A percentile compares a stretch with the other conserved stretches of the same genome.
Evolutionary conservation across 805 yeast genomes (phyloP).

Genomic region (Lachancea sp.): DNA sequence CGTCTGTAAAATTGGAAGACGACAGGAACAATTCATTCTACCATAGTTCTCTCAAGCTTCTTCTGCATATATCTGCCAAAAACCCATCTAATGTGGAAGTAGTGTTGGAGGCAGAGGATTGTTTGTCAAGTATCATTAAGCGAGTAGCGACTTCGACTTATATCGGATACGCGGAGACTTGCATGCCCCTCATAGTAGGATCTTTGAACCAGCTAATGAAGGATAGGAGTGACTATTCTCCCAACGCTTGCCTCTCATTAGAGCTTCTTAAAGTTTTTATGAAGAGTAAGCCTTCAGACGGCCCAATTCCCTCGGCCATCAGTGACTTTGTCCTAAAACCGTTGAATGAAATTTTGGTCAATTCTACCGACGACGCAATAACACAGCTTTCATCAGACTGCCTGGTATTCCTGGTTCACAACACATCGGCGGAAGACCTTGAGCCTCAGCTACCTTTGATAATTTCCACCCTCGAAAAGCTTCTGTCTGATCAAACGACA

Average conservation of each 20-base stretch:
- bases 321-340: slow-evolving; percentile 24
- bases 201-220: slow-evolving; percentile 26
- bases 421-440: slow-evolving; percentile 27
- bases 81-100: slow-evolving; percentile 73
- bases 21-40: slow-evolving; percentile 12
- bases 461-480: slow-evolving; percentile 51
- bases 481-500: slow-evolving; percentile 62
- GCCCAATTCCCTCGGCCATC: slow-evolving; percentile 23
- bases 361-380: slow-evolving; percentile 66
- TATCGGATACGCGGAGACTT: slow-evolving; percentile 41
- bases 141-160: slow-evolving; percentile 42
- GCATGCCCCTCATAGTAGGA: slow-evolving; percentile 46
- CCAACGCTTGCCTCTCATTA: slow-evolving; percentile 40
- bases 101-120: slow-evolving; percentile 59
- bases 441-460: slow-evolving; percentile 21
- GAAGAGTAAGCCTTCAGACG: slow-evolving; percentile 27
- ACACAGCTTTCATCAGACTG: slow-evolving; percentile 74
- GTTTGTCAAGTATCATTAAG: slow-evolving; percentile 53
- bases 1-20: slow-evolving; percentile 21
- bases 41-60: slow-evolving; percentile 42
- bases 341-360: slow-evolving; percentile 23
- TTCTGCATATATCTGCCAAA: slow-evolving; percentile 59
- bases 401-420: slow-evolving; percentile 51
- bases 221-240: slow-evolving; percentile 43
- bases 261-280: slow-evolving; percentile 27